Evolutionary conservation across 2,329 filamentous ascomycete species (phyloP), one percentile per base, ranked within the genome.

Genomic region (Fonsecaea erecta): DNA sequence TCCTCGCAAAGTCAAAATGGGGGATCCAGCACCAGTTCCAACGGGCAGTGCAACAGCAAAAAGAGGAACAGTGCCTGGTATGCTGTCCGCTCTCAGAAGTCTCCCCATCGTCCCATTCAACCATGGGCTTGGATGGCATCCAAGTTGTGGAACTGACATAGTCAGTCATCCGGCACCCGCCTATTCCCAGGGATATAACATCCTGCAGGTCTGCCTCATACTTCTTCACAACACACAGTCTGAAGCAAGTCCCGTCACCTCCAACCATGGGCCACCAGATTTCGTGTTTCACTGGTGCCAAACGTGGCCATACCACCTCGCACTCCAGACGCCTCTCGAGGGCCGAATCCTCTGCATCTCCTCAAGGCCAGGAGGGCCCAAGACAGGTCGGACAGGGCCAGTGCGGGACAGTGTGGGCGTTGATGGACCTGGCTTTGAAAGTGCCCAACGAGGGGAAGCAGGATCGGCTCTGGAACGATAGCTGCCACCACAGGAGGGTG

Each of bases 351-450:
- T 7, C 18, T 48, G 6, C 43, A 8, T 48, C 43, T 12, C 21
- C 12, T 12, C 11, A 24, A 7, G 12, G 18, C 6, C 40, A 48
- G 28, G 53, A 55, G 4, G 53, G 53, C 18, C 53, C 53, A n/a
- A 55, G 34, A 55, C 53, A 55, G 53, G 12, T 55, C 16, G 53
- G 53, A 37, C 37, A 55, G 34, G 53, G 53, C 12, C 53, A 55
- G 32, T 55, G 53, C 12, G 53, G 53, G 3, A 24, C 28, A 24
- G 32, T 55, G 5, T 55, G 53, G 53, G 32, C 28, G 6, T 7
- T 55, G 3, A n/a, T 9, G 34, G 30, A 55, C 8, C 34, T 30
- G 4, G 53, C 26, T 21, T 26, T 55, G n/a, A 55, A 55, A 24
- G 30, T 14, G 2, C 16, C 32, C 28, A 37, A 55, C 53, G 28